Base-by-base conservation (phyloP, 2,329 filamentous ascomycete genomes). In the Trichoderma sp. region DNA sequence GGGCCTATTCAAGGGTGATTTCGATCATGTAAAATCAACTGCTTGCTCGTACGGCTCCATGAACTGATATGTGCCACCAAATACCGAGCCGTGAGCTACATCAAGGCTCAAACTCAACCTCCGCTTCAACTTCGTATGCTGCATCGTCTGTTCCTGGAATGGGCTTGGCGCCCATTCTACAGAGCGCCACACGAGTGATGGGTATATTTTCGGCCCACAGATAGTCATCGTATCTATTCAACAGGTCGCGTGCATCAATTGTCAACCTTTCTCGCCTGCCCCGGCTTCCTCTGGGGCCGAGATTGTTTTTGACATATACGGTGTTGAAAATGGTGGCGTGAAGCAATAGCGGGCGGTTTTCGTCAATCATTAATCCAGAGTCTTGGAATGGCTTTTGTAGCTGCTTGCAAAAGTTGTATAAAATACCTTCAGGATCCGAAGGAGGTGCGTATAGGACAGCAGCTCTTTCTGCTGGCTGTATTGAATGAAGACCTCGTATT, bases 241-340 rank as follows among this genome's bases (percentile, higher is more conserved):
- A 67, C n/a, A 90, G 79, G 12, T 81, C 84, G 64, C 82, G 82
- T 11, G 87, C 88, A 77, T 92, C 86, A 75, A 91, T 78, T 23
- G 82, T 84, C 74, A 86, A 70, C 75, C 77, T 83, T 72, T 84
- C 81, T 13, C 77, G 77, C 47, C 77, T 77, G 80, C 73, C 81
- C 75, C 39, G 74, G 74, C 71, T 76, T 75, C 77, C 74, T 67
- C 72, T 74, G 66, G 77, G 73, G 68, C 74, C 70, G 63, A 76
- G 9, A 34, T 23, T 50, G 76, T 63, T 74, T 77, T 86, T 88
- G 57, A 90, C 89, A 78, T 97, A 97, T 15, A 94, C 88, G 0
- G 94, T 97, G 80, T 98, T 97, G 65, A 96, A 82, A 4, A 98
- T 83, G 0, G 95, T 98, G 20, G 93, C 94, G 78, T 98, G 95